phyloP scores from a whole-genome alignment of 331 rosid species.

The Rhamnella rubrinervis region DNA sequence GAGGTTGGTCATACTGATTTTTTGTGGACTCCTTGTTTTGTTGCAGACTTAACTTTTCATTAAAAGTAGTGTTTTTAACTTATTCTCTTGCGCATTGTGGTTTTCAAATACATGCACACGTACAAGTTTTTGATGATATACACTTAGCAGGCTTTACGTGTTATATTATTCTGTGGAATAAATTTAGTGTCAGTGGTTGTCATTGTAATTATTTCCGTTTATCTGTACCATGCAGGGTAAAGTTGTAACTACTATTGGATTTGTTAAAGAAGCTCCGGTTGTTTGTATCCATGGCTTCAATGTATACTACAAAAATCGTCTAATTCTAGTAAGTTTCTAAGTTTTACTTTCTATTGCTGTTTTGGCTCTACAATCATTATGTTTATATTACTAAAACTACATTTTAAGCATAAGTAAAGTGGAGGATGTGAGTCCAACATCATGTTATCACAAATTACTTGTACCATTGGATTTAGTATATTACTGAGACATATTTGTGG shows the following conservation, averaged over 20 bases:
- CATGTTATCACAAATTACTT: too few relatives aligned
- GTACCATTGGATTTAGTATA: too few relatives aligned
- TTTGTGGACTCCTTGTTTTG: background rate
- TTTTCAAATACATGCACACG: background rate
- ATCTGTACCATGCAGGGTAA: slow-evolving; percentile 46
- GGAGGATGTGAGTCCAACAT: too few relatives aligned
- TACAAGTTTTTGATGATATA: background rate
- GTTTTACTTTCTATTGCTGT: background rate
- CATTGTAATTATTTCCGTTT: slow-evolving; percentile 6
- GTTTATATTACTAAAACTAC: too few relatives aligned
- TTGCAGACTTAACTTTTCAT: too few relatives aligned
- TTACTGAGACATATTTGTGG: too few relatives aligned
- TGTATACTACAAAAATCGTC: slow-evolving; percentile 82
- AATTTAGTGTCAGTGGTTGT: background rate
- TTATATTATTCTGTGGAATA: background rate
- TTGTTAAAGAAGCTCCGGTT: slow-evolving; percentile 80
- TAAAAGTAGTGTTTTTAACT: background rate
- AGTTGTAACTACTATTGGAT: slow-evolving; percentile 76
- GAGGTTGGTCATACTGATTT: slow-evolving; percentile 49
- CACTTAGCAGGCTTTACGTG: background rate
- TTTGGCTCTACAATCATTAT: background rate
- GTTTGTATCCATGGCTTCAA: slow-evolving; percentile 73
- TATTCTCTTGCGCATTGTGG: background rate
- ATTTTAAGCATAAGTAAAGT: too few relatives aligned
- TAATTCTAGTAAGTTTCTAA: slow-evolving; percentile 59